These are phyloP conservation scores for Echeveria elegans DNA, from an alignment of 164 flowering plant genomes.

Conservation along the genomic window DNA sequence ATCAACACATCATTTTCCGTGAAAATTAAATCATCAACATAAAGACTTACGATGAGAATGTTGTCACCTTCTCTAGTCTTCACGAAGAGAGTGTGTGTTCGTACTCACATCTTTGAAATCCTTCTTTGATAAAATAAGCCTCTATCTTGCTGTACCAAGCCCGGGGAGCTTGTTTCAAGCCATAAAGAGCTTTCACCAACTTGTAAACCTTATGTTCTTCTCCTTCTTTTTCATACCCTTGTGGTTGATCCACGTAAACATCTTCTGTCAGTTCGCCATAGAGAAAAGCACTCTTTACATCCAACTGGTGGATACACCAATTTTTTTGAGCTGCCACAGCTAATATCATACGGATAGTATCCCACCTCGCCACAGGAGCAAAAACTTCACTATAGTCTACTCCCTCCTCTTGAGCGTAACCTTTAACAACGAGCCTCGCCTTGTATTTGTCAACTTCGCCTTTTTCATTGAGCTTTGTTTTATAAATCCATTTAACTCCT, in stretches of 20 bases:
- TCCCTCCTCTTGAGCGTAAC: neutral
- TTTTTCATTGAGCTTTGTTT: neutral
- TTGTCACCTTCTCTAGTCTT: neutral
- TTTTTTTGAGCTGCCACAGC: neutral
- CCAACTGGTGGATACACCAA: neutral
- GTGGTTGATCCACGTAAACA: neutral
- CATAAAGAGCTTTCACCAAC: neutral
- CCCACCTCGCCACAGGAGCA: slow-evolving; percentile 28
- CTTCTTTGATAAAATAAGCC: neutral
- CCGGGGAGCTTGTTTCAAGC: neutral
- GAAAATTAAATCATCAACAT: slow-evolving; percentile 5
- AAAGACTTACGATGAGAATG: neutral
- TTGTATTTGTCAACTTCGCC: neutral
- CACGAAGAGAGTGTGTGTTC: neutral
- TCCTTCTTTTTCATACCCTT: neutral
- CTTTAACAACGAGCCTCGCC: neutral
- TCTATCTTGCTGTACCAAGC: neutral
- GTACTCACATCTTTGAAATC: neutral
- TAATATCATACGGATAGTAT: neutral
- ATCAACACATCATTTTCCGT: neutral
- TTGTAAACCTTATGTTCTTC: neutral
- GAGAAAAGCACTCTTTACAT: neutral
- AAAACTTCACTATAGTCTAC: neutral
- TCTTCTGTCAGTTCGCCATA: neutral
- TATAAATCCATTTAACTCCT: neutral